Evolutionary conservation across 768 basidiomycete genomes (phyloP).

Genomic region (Pisolithus orientalis): DNA sequence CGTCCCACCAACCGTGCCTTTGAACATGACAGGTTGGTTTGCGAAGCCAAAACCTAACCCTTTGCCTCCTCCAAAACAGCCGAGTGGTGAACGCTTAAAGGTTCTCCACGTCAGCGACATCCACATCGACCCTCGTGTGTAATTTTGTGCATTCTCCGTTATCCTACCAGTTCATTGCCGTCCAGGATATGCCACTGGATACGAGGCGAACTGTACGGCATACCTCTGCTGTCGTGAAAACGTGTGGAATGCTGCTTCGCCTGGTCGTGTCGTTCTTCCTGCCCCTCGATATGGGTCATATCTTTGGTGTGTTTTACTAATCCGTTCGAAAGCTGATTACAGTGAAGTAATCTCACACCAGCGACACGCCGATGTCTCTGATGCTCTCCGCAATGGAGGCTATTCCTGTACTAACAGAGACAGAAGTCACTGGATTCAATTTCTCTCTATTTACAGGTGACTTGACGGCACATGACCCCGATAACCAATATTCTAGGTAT

Average conservation of each 20-base stretch:
- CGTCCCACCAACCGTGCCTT: constrained; percentile 32
- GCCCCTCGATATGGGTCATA: constrained; percentile 64
- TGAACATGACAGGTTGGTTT: constrained; percentile 45
- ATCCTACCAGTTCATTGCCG: not conserved
- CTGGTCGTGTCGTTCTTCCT: constrained; percentile 40
- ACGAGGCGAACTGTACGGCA: constrained; percentile 63
- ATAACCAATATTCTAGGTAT: constrained; percentile 57
- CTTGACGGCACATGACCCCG: constrained; percentile 64
- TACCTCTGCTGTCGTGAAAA: constrained; percentile 58
- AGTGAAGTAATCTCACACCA: constrained; percentile 9
- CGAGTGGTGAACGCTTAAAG: constrained; percentile 41
- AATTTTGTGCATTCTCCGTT: not conserved
- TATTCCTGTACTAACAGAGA: constrained; percentile 59
- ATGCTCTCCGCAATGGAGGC: constrained; percentile 52
- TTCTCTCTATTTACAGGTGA: constrained; percentile 71
- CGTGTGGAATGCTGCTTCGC: constrained; percentile 40
- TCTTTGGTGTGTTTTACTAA: constrained; percentile 33
- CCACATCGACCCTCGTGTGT: constrained; percentile 46
- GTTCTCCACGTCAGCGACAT: constrained; percentile 45
- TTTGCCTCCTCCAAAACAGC: constrained; percentile 34
- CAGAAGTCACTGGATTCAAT: constrained; percentile 51
- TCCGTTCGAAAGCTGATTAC: not conserved
- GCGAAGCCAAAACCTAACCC: constrained; percentile 45
- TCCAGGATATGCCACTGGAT: constrained; percentile 58
- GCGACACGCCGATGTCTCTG: constrained; percentile 59